A percentile compares a stretch with the other conserved stretches of the same genome.
These are phyloP conservation scores for Micromonas pusilla DNA, from an alignment of 139 green algal species.

Conservation along the genomic window DNA sequence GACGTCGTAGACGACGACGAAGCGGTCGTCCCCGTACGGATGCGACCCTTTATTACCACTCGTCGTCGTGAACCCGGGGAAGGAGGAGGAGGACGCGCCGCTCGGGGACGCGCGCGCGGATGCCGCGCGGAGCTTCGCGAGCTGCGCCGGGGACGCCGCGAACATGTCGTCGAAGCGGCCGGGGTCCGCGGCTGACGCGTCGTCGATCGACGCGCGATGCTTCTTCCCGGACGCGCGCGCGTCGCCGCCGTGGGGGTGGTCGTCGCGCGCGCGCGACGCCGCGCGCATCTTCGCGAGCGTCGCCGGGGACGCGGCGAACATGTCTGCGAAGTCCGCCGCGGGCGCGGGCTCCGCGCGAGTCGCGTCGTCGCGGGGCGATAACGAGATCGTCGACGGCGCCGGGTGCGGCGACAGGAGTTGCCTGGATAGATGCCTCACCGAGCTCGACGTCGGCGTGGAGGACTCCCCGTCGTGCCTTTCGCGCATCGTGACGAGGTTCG, in stretches of 20 bases:
- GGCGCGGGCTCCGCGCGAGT: too few relatives aligned
- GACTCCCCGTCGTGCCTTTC: not conserved
- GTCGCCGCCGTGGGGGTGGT: too few relatives aligned
- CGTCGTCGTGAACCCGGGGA: not conserved
- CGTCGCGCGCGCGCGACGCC: not conserved
- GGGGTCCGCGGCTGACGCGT: not conserved
- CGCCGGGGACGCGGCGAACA: not conserved
- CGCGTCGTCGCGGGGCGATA: too few relatives aligned
- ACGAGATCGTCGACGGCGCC: too few relatives aligned
- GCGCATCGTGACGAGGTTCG: not conserved
- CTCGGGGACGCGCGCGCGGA: not conserved
- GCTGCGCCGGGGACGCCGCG: not conserved
- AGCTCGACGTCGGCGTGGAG: not conserved
- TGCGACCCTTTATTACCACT: not conserved
- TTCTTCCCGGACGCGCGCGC: not conserved
- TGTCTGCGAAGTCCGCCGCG: not conserved
- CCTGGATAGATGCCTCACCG: too few relatives aligned
- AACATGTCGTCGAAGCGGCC: conserved; percentile 10
- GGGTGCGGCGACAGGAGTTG: too few relatives aligned
- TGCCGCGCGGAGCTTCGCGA: not conserved
- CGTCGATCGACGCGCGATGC: not conserved
- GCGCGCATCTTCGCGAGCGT: not conserved
- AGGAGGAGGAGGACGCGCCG: not conserved
- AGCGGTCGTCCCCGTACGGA: not conserved
- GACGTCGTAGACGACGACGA: not conserved